A percentile compares a stretch with the other conserved stretches of the same genome.
These are phyloP conservation scores for Chlamydomonas eustigma DNA, from an alignment of 139 green algal species.

Conservation along the genomic window DNA sequence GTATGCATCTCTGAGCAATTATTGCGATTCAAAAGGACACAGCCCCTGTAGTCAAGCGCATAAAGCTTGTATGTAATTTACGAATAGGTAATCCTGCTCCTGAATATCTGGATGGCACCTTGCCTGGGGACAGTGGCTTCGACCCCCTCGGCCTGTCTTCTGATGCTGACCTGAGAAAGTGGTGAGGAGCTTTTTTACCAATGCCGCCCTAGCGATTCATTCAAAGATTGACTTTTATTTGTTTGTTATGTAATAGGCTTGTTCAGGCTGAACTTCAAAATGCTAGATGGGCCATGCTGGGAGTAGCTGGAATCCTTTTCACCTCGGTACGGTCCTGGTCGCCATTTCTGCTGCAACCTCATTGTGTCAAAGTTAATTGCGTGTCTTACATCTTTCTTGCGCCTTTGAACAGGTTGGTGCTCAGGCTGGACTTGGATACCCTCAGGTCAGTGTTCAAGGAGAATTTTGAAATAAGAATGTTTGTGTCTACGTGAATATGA, in stretches of 20 bases:
- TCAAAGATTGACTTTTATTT: too few relatives aligned
- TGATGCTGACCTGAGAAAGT: conserved; percentile 46
- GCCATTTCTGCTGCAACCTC: background rate
- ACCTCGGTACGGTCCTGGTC: conserved; percentile 15
- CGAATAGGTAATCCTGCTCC: conserved; percentile 36
- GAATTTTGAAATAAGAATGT: too few relatives aligned
- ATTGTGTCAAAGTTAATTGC: background rate
- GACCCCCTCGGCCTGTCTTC: conserved; percentile 80
- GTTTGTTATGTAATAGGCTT: conserved; percentile 41
- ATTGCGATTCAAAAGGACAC: too few relatives aligned
- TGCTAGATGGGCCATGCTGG: conserved; percentile 69
- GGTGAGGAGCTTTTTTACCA: conserved; percentile 22
- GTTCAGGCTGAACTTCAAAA: conserved; percentile 83
- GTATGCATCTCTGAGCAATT: conserved; percentile 25
- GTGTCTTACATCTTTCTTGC: background rate
- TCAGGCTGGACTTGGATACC: conserved; percentile 44
- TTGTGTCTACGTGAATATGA: too few relatives aligned
- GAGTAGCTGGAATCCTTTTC: conserved; percentile 68
- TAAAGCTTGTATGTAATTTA: too few relatives aligned
- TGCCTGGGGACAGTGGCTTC: conserved; percentile 69
- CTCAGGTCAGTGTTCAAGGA: conserved; percentile 19
- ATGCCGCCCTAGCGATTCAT: too few relatives aligned
- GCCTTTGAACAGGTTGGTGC: conserved; percentile 30
- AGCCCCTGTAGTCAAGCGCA: too few relatives aligned
- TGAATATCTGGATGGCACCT: conserved; percentile 50